phyloP scores from a whole-genome alignment of 1,139 yeast genomes.

The Debaryomycetaceae sp. region DNA sequence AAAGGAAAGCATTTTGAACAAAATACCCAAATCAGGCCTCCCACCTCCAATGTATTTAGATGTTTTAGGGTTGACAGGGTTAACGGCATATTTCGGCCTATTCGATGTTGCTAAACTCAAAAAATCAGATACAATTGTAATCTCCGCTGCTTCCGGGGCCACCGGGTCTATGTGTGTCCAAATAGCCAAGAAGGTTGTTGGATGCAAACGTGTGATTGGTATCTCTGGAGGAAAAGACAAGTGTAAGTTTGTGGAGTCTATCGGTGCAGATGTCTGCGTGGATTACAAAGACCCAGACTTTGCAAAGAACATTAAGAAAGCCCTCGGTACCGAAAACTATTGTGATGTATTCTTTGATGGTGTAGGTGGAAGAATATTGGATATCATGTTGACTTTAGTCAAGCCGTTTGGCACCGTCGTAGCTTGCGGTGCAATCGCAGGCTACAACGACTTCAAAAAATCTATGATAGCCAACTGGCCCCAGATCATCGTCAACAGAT shows the following conservation, averaged over 20 bases:
- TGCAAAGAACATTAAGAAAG: slow-evolving; percentile 9
- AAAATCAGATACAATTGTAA: slow-evolving; percentile 22
- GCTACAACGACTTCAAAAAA: slow-evolving; percentile 21
- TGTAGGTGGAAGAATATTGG: slow-evolving; percentile 23
- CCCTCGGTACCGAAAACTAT: slow-evolving; percentile 14
- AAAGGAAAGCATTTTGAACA: slow-evolving; percentile 18
- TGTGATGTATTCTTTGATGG: slow-evolving; percentile 21
- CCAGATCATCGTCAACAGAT: slow-evolving; percentile 22
- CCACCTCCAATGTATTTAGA: slow-evolving; percentile 41
- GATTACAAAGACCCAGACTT: slow-evolving; percentile 18
- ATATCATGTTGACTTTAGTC: slow-evolving; percentile 15
- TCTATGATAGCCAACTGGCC: slow-evolving; percentile 19
- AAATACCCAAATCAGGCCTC: slow-evolving; percentile 20
- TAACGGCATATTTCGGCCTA: slow-evolving; percentile 30
- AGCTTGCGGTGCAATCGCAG: slow-evolving; percentile 31
- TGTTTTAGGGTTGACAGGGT: slow-evolving; percentile 34
- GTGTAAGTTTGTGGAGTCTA: slow-evolving; percentile 25
- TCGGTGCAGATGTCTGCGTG: slow-evolving; percentile 29
- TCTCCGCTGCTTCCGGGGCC: slow-evolving; percentile 34
- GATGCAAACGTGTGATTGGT: slow-evolving; percentile 27
- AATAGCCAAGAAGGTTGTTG: slow-evolving; percentile 26
- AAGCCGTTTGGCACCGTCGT: slow-evolving; percentile 21
- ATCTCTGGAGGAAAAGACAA: slow-evolving; percentile 29
- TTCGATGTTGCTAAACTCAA: slow-evolving; percentile 22
- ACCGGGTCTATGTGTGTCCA: slow-evolving; percentile 31